A percentile compares a stretch with the other conserved stretches of the same genome.
phyloP scores from a whole-genome alignment of 345 rosid genomes.

The Syzygium aromaticum region DNA sequence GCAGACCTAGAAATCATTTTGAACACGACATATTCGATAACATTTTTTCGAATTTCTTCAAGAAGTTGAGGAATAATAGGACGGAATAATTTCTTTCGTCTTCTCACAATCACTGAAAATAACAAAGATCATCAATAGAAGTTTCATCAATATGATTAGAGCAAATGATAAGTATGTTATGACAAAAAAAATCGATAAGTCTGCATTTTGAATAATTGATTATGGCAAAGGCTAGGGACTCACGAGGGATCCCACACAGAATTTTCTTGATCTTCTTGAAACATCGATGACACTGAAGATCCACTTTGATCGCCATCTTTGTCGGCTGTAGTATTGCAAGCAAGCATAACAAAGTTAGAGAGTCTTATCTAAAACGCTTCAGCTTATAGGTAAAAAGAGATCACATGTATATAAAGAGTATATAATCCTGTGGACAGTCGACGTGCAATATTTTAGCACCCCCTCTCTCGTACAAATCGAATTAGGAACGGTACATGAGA shows the following conservation, averaged over 20 bases:
- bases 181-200: not conserved
- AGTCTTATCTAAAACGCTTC: not conserved
- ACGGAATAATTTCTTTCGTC: not conserved
- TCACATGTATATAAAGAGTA: not conserved
- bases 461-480: accelerated
- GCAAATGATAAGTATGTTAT: not conserved
- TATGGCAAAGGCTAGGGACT: not conserved
- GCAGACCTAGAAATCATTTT: not conserved
- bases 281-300: not conserved
- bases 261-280: not conserved
- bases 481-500: not conserved
- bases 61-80: not conserved
- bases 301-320: not conserved
- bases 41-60: not conserved
- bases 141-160: not conserved
- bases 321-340: not conserved
- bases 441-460: not conserved
- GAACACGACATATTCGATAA: not conserved
- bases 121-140: not conserved
- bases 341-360: not conserved
- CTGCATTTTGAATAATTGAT: not conserved
- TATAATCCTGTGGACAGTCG: accelerated
- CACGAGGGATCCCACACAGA: not conserved
- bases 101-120: not conserved
- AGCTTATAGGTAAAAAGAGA: not conserved